A percentile compares a stretch with the other conserved stretches of the same genome.
phyloP scores from a whole-genome alignment of 495 filamentous ascomycete species.

The Thozetella sp. region DNA sequence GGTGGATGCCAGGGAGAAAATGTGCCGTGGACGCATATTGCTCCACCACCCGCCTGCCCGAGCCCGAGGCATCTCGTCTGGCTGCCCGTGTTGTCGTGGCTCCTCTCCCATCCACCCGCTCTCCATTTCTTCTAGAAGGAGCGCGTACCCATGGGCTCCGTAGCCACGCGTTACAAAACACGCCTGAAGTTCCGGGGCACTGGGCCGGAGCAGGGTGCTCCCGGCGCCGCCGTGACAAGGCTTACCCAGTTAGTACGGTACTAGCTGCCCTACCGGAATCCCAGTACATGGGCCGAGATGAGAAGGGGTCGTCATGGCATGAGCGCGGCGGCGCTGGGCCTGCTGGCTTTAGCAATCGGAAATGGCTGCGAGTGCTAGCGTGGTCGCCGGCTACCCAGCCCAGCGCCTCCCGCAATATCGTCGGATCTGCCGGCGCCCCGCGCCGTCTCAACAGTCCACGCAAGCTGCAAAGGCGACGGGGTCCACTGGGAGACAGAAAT shows the following conservation, averaged over 20 bases:
- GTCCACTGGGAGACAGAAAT: background rate
- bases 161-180: no score
- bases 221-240: background rate
- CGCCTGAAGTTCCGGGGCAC: no score
- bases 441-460: background rate
- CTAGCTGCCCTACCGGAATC: background rate
- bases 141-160: no score
- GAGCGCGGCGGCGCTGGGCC: background rate
- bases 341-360: background rate
- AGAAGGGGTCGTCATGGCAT: constrained; percentile 1
- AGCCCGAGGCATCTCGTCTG: no score
- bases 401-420: background rate
- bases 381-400: background rate
- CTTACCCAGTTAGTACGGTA: background rate
- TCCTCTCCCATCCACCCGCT: no score
- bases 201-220: no score
- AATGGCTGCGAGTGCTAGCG: background rate
- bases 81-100: no score
- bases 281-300: background rate
- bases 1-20: no score
- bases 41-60: no score
- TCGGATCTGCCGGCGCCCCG: background rate
- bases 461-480: background rate
- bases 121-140: no score
- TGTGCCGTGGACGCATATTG: no score